Conservation (phyloP, 2,329 filamentous ascomycete genomes). For the Diplocarpon mali region DNA sequence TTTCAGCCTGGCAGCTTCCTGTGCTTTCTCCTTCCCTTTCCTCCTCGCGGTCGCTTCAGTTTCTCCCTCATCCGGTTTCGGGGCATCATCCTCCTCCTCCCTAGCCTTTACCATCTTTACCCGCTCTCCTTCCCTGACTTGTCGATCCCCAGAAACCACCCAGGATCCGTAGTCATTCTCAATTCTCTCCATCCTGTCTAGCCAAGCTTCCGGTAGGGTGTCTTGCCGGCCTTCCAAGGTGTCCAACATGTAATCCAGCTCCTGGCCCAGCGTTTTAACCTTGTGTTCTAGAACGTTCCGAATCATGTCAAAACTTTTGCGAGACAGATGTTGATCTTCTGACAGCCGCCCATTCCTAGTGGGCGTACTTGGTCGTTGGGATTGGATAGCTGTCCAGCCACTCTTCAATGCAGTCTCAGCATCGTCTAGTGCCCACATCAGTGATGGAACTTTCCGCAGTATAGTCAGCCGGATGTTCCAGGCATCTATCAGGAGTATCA, state of each 20-base stretch:
- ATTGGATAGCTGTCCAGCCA: constrained; percentile 51
- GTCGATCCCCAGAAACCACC: constrained; percentile 66
- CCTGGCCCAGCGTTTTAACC: constrained; percentile 57
- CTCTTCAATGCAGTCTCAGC: constrained; percentile 53
- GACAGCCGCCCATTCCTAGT: background rate
- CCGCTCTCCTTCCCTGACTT: constrained; percentile 57
- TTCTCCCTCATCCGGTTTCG: constrained; percentile 15
- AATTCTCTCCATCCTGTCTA: constrained; percentile 71
- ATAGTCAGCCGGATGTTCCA: constrained; percentile 73
- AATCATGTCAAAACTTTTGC: constrained; percentile 44
- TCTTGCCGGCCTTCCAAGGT: constrained; percentile 74
- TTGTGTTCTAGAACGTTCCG: constrained; percentile 54
- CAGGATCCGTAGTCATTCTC: constrained; percentile 72
- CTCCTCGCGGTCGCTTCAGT: constrained; percentile 8
- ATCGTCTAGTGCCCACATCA: constrained; percentile 55
- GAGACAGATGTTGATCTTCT: constrained; percentile 12
- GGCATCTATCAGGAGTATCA: constrained; percentile 60
- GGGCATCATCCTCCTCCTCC: constrained; percentile 24
- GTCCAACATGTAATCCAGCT: constrained; percentile 79
- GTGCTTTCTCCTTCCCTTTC: constrained; percentile 11
- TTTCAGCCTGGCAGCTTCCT: constrained; percentile 9
- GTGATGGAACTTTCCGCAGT: constrained; percentile 58
- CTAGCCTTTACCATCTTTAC: constrained; percentile 19
- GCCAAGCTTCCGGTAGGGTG: constrained; percentile 75
- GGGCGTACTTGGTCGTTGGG: constrained; percentile 12